Base-by-base conservation (phyloP, 345 rosid genomes). In the Alliaria petiolata region DNA sequence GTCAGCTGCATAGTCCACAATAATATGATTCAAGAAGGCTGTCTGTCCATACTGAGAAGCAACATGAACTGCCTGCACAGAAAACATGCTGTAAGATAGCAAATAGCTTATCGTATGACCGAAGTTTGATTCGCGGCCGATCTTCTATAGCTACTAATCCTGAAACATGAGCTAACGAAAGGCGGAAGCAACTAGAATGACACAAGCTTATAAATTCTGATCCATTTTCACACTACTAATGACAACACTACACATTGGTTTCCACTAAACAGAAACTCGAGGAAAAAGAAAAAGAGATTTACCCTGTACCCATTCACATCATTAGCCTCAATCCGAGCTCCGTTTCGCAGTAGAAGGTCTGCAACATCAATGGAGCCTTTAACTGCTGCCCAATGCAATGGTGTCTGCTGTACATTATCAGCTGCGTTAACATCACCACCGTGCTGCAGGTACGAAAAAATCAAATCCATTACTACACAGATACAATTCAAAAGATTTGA, bases 31-130 rank as follows among this genome's bases (percentile, higher is more conserved):
- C 69, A 95, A 80, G 84, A 91, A 88, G 38, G 86, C 81, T 2
- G 99, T 88, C 72, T 95, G 95, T 26, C 95, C 99, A 77, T 88
- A 91, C 65, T 95, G 97, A 73, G 99, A 88, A 77, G 99, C 91
- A 80, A 91, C 85, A 80, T 95, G 99, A 77, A 85, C 89, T 42
- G 95, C 87, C 98, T 93, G 83, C 74, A 83, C 40, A 72, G 61
- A 67, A 44, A 74, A 56, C 60, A 64, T 36, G 1, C 42, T 25
- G 17, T 22, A 61, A 53, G 16, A n/a, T n/a, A n/a, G n/a, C n/a
- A n/a, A n/a, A n/a, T n/a, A n/a, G n/a, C n/a, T n/a, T n/a, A n/a
- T n/a, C n/a, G n/a, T n/a, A n/a, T n/a, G n/a, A n/a, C n/a, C n/a
- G n/a, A n/a, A n/a, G n/a, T n/a, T n/a, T n/a, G n/a, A n/a, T n/a